Conservation (phyloP, 352 stramenopile genomes). For the Thraustochytrium striatum region DNA sequence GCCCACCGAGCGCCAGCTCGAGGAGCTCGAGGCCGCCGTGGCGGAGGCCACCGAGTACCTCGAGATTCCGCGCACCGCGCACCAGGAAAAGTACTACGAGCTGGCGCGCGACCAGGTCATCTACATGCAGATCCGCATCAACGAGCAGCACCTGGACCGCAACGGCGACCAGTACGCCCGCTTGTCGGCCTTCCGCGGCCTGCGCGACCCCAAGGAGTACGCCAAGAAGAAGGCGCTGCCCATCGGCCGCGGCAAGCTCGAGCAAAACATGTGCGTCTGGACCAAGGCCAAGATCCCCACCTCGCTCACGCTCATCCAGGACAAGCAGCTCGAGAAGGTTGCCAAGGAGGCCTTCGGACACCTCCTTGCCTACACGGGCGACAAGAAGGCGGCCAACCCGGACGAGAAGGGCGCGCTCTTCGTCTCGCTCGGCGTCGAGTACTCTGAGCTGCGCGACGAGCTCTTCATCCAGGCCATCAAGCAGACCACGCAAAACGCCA, state of each 20-base stretch:
- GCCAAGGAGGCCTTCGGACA: not conserved
- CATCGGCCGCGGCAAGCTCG: not conserved
- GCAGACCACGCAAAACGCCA: constrained; percentile 58
- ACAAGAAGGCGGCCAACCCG: constrained; percentile 32
- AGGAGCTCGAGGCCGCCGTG: constrained; percentile 31
- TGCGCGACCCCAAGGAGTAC: not conserved
- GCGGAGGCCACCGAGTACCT: constrained; percentile 15
- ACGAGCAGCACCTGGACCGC: constrained; percentile 37
- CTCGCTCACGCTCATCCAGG: constrained; percentile 5
- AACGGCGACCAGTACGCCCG: constrained; percentile 10
- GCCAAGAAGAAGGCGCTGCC: constrained; percentile 30
- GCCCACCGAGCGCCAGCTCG: constrained; percentile 17
- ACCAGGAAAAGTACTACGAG: constrained; percentile 38
- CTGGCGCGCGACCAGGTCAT: constrained; percentile 16
- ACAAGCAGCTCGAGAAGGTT: constrained; percentile 25
- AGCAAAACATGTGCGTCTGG: constrained; percentile 19
- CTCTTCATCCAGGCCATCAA: constrained; percentile 65
- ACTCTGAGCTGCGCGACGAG: constrained; percentile 55
- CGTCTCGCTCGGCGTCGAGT: constrained; percentile 47
- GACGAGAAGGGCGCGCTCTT: not conserved
- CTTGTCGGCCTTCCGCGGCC: not conserved
- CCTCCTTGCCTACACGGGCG: not conserved
- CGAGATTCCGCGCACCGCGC: constrained; percentile 36
- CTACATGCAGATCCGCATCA: constrained; percentile 33
- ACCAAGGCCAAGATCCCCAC: not conserved